These are phyloP conservation scores for Gossypium lobatum DNA, from an alignment of 441 rosid genomes.

Conservation along the genomic window DNA sequence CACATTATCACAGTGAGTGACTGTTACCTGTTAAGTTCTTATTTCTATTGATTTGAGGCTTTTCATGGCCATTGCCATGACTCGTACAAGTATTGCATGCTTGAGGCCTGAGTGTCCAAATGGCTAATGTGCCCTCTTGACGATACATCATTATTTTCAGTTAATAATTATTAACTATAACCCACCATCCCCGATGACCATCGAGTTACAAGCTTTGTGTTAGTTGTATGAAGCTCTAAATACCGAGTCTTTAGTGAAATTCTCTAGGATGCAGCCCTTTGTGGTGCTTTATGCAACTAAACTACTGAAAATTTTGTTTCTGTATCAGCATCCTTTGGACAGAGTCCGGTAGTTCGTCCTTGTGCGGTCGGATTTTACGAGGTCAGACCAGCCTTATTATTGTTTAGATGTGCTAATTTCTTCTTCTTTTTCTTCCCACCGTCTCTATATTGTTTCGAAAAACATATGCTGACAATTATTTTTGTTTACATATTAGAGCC, in stretches of 20 bases:
- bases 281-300: slow-evolving; percentile 3
- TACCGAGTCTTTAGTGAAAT: background rate
- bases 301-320: background rate
- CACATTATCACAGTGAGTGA: slow-evolving; percentile 53
- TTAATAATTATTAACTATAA: background rate
- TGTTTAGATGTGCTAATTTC: background rate
- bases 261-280: slow-evolving; percentile 6
- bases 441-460: too few species aligned
- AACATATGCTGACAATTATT: too few species aligned
- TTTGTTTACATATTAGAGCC: background rate
- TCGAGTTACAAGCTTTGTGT: background rate
- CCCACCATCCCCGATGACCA: background rate
- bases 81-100: background rate
- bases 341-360: background rate
- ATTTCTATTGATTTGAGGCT: background rate
- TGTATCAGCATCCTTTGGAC: background rate
- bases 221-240: slow-evolving; percentile 1
- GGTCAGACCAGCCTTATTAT: slow-evolving; percentile 1
- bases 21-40: background rate
- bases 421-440: too few species aligned
- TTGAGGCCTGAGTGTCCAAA: background rate
- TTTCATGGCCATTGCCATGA: background rate
- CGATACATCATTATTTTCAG: background rate
- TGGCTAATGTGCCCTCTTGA: background rate
- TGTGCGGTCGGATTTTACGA: background rate